A percentile compares a stretch with the other conserved stretches of the same genome.
These are phyloP conservation scores for Phialemonium atrogriseum DNA, from an alignment of 2,329 filamentous ascomycete genomes.

Conservation along the genomic window DNA sequence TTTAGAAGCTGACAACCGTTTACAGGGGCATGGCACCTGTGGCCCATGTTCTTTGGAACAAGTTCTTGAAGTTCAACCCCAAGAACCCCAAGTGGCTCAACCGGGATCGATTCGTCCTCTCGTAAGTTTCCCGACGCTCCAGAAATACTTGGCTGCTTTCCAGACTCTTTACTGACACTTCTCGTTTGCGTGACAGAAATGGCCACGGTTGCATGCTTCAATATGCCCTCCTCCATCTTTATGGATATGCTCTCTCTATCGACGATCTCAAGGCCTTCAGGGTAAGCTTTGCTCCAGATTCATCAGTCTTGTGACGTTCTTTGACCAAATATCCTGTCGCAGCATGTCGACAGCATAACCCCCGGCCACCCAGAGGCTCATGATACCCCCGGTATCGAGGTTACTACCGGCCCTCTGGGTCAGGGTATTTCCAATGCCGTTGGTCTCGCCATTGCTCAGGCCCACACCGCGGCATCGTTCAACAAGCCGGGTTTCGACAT, in stretches of 20 bases:
- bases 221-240: constrained; percentile 95
- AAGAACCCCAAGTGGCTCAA: constrained; percentile 97
- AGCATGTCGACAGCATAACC: constrained; percentile 63
- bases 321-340: constrained; percentile 8
- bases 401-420: constrained; percentile 94
- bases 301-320: not conserved
- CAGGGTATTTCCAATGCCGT: constrained; percentile 97
- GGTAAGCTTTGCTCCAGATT: constrained; percentile 47
- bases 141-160: not conserved
- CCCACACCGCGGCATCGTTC: constrained; percentile 82
- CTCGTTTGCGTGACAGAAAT: constrained; percentile 52
- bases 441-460: constrained; percentile 93
- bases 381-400: constrained; percentile 94
- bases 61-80: constrained; percentile 99
- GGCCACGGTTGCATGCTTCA: constrained; percentile 99
- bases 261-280: constrained; percentile 96
- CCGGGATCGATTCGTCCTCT: constrained; percentile 97
- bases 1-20: constrained; percentile 26
- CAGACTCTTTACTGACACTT: too few species aligned
- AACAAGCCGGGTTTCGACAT: constrained; percentile 94
- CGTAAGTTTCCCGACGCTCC: constrained; percentile 54
- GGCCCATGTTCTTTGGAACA: constrained; percentile 96
- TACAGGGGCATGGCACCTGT: constrained; percentile 77
- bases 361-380: constrained; percentile 95
- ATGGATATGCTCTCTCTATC: constrained; percentile 77